Conservation (phyloP, 306 rosid genomes). For the Cucumis hystrix region DNA sequence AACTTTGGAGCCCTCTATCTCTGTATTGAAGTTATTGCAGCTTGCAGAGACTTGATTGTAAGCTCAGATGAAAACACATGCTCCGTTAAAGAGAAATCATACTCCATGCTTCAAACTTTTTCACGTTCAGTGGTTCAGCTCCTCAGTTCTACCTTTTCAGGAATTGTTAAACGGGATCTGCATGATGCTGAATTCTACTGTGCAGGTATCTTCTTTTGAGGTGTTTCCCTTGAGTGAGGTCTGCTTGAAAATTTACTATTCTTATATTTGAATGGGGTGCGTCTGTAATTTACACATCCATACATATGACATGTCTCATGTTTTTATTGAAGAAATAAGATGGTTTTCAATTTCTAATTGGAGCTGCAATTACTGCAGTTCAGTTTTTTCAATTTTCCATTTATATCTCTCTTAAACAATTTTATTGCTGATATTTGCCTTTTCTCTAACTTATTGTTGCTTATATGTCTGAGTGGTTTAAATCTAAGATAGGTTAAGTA, state of each 20-base stretch:
- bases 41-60: conserved; percentile 43
- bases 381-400: neutral
- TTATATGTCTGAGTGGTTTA: neutral
- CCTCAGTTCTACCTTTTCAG: conserved; percentile 43
- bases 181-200: conserved; percentile 41
- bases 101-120: conserved; percentile 37
- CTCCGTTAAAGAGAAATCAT: conserved; percentile 30
- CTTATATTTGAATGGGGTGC: neutral
- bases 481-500: neutral
- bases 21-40: conserved; percentile 53
- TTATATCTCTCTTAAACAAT: neutral
- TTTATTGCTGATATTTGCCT: neutral
- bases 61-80: conserved; percentile 21
- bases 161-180: conserved; percentile 16
- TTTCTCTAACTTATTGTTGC: neutral
- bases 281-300: neutral
- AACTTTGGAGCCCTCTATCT: conserved; percentile 81
- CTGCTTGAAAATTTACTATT: neutral
- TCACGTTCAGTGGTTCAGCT: conserved; percentile 33
- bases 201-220: conserved; percentile 43
- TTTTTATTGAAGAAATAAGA: neutral
- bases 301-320: neutral
- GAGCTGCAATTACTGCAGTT: neutral
- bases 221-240: neutral
- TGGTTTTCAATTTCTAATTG: neutral